Conservation (phyloP, 495 filamentous ascomycete genomes). For the Copromyces sp. region DNA sequence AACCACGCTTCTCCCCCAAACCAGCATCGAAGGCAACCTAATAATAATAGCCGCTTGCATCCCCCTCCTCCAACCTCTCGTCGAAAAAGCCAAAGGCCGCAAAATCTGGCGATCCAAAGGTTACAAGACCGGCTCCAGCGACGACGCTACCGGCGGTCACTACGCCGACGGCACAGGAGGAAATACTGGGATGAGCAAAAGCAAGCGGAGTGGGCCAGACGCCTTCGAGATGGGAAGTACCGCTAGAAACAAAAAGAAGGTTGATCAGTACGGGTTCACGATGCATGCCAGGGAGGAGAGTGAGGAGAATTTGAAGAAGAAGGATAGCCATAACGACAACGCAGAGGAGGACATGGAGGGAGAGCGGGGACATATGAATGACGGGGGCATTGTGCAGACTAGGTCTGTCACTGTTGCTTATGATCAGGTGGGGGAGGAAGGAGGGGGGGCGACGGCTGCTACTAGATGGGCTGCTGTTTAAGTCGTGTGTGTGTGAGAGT, state of each 20-base stretch:
- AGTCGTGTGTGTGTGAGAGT: too few relatives aligned
- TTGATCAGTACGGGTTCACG: neutral
- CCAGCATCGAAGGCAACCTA: conserved; percentile 35
- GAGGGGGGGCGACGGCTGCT: neutral
- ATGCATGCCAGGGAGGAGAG: neutral
- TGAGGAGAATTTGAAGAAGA: neutral
- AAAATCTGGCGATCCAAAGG: neutral
- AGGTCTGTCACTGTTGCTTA: neutral
- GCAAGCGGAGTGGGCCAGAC: neutral
- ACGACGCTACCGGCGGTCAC: neutral
- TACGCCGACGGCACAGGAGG: neutral
- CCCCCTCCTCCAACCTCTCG: conserved; percentile 34
- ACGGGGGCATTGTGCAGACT: neutral
- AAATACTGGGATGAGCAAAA: neutral
- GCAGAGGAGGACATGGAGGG: too few relatives aligned
- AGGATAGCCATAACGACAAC: neutral
- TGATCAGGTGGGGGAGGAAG: neutral
- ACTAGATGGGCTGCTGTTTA: neutral
- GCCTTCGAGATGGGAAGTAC: neutral
- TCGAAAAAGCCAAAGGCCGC: conserved; percentile 13
- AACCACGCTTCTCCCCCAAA: neutral
- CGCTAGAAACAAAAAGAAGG: neutral
- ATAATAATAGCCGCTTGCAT: conserved; percentile 42
- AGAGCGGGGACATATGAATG: neutral
- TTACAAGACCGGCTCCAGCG: neutral